Base-by-base conservation (phyloP, 2,329 filamentous ascomycete species). In the Penicillium sp. region DNA sequence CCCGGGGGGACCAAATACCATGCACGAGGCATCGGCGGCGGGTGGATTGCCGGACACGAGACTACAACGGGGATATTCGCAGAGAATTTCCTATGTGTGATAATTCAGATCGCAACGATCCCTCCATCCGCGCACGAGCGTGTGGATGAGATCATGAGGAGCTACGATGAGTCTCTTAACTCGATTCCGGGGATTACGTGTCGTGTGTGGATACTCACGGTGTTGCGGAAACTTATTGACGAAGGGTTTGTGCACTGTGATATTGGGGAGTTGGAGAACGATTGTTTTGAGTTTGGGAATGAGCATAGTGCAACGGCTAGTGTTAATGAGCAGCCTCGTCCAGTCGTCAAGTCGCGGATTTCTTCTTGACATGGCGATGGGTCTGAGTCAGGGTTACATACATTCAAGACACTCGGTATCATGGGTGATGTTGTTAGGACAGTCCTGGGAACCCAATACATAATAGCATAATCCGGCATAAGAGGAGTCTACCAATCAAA, bases 21-120 rank as follows among this genome's bases (percentile, higher is more conserved):
- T 21, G 45, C 54, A 5, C 34, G 47, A 13, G 55, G 55, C 40
- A 46, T 53, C 7, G 39, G 41, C 9, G 49, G 33, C 13, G 36
- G 53, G 1, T 61, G 46, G 41, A 56, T 53, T 25, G 49, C 60
- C 3, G 62, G 60, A n/a, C 62, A 66, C 46, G 65, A 54, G 15
- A 16, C 15, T 10, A 40, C 36, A 7, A 2, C 19, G 0, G 36
- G 27, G 25, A 48, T 54, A 15, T 41, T 54, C 6, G 6, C 36
- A 2, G 52, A 47, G 36, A 40, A 49, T 15, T 41, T 33, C 43
- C 21, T 54, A 7, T 54, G 52, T 2, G 44, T 54, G 7, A 15
- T 47, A 4, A 54, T 54, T 23, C 34, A 54, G 11, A 48, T 54
- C 10, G 52, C 44, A 11, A 49, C 21, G 2, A 33, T 54, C 16